phyloP scores from a whole-genome alignment of 2,329 filamentous ascomycete genomes.

The Paracoccidioides brasiliensis region DNA sequence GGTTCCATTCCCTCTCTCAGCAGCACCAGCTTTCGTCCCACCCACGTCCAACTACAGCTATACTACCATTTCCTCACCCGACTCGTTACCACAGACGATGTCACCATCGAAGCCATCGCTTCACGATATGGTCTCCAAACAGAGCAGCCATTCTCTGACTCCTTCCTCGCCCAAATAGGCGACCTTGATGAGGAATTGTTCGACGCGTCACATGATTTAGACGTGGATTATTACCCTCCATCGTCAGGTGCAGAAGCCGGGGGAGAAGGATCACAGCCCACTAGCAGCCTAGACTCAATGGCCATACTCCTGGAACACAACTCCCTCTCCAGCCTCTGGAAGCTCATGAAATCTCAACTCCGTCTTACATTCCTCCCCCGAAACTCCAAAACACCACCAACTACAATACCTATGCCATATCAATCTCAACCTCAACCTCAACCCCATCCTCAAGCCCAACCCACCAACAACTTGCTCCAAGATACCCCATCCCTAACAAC shows the following conservation, averaged over 20 bases:
- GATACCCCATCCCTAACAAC: constrained; percentile 8
- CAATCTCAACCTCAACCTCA: constrained; percentile 4
- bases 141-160: constrained; percentile 57
- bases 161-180: constrained; percentile 63
- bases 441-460: constrained; percentile 20
- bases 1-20: constrained; percentile 46
- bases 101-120: constrained; percentile 58
- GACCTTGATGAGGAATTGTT: constrained; percentile 54
- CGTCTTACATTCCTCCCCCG: constrained; percentile 35
- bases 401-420: constrained; percentile 17
- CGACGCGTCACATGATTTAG: constrained; percentile 30
- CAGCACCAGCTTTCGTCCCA: constrained; percentile 55
- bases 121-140: constrained; percentile 57
- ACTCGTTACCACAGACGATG: constrained; percentile 51
- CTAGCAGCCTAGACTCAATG: constrained; percentile 32
- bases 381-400: background rate
- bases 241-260: constrained; percentile 14
- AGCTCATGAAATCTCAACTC: constrained; percentile 49
- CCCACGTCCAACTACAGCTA: constrained; percentile 75
- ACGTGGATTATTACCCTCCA: constrained; percentile 12
- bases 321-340: constrained; percentile 47
- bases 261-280: constrained; percentile 8
- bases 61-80: constrained; percentile 76
- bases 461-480: constrained; percentile 20
- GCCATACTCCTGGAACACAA: constrained; percentile 45